phyloP scores from a whole-genome alignment of 768 basidiomycete genomes.

The Suillus americanus region DNA sequence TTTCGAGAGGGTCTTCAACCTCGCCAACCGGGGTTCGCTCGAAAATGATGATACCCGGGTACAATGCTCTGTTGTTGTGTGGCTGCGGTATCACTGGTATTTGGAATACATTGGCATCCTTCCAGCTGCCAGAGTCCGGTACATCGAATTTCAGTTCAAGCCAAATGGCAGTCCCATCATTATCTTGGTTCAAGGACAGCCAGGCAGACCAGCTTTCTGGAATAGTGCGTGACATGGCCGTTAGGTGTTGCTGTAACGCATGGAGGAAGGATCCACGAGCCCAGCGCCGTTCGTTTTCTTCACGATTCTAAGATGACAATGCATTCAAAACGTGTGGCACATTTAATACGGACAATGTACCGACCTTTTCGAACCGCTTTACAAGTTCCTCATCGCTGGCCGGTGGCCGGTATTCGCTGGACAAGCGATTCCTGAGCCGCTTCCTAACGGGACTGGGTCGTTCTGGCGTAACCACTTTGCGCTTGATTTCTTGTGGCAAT shows the following conservation, averaged over 20 bases:
- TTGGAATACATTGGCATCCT: constrained; percentile 56
- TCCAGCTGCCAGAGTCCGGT: constrained; percentile 63
- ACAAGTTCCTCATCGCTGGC: constrained; percentile 66
- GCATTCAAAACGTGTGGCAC: constrained; percentile 13
- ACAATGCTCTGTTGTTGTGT: constrained; percentile 24
- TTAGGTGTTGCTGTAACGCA: constrained; percentile 35
- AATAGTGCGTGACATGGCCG: constrained; percentile 31
- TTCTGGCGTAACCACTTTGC: constrained; percentile 24
- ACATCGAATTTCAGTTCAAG: constrained; percentile 74
- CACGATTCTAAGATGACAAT: constrained; percentile 53
- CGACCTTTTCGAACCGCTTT: constrained; percentile 67
- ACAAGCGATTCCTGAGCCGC: constrained; percentile 35
- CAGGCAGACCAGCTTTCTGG: constrained; percentile 58
- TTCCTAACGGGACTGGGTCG: constrained; percentile 20
- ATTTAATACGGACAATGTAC: constrained; percentile 1
- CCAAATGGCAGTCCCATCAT: constrained; percentile 80
- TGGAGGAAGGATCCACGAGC: constrained; percentile 66
- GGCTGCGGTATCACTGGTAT: constrained; percentile 45
- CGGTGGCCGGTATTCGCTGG: constrained; percentile 48
- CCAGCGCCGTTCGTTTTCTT: constrained; percentile 74
- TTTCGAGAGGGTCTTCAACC: constrained; percentile 65
- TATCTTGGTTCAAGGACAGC: constrained; percentile 74
- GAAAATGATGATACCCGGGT: constrained; percentile 72
- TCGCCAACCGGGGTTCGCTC: constrained; percentile 69
- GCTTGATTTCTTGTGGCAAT: constrained; percentile 21